Conservation (phyloP, 306 rosid species). For the Cajanus cajan region DNA sequence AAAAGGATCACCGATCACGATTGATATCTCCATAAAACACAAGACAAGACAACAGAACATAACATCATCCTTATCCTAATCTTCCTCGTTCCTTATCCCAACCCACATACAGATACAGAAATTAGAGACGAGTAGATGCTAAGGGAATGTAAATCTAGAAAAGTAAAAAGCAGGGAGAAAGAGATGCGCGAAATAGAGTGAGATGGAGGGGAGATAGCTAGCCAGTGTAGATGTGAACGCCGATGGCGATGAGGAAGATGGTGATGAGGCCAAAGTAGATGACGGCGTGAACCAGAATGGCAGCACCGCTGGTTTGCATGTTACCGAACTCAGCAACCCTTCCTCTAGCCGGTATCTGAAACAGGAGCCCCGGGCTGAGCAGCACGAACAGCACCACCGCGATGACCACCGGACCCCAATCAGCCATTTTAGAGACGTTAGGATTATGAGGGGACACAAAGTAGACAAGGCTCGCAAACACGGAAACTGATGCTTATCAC, state of each 20-base stretch:
- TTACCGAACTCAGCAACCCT: conserved; percentile 63
- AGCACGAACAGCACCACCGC: conserved; percentile 77
- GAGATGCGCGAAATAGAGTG: background rate
- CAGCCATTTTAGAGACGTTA: conserved; percentile 61
- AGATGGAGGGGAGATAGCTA: conserved; percentile 13
- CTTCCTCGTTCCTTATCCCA: no score
- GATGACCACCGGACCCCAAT: conserved; percentile 81
- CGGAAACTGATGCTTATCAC: background rate
- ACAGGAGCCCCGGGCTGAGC: conserved; percentile 64
- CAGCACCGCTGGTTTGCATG: conserved; percentile 75
- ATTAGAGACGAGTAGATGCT: no score
- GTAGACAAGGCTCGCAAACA: background rate
- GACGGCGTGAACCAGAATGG: conserved; percentile 73
- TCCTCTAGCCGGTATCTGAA: conserved; percentile 68
- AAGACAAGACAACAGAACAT: background rate
- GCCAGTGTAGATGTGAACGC: conserved; percentile 71
- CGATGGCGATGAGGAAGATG: conserved; percentile 65
- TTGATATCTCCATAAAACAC: background rate
- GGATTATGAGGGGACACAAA: background rate
- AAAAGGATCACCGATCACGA: background rate
- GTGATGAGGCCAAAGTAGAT: conserved; percentile 85
- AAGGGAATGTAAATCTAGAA: background rate
- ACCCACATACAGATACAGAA: no score
- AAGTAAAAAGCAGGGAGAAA: background rate
- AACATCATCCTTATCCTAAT: background rate